Evolutionary conservation across 2,329 filamentous ascomycete genomes (phyloP), one percentile per base, ranked within the genome.

Genomic region (Seiridium cupressi): DNA sequence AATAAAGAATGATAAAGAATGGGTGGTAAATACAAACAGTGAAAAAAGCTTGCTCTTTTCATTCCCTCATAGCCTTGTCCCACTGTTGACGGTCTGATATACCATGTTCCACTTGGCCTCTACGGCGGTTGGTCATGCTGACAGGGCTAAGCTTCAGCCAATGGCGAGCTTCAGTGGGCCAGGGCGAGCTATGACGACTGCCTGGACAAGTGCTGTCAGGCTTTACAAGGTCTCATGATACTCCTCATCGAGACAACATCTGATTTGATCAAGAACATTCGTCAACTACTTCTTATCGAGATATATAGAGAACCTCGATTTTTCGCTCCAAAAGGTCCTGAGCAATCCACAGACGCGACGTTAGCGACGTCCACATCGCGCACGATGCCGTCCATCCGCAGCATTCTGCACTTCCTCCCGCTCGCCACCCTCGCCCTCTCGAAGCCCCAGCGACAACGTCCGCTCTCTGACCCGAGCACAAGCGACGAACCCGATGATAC

Each of bases 401-500:
- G 54, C 51, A 51, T 61, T 34, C 58, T 66, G 34, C 60, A 59
- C 9, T 62, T 26, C 53, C 62, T 63, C 59, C 58, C 67, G 4
- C 44, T 62, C 44, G 57, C 64, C 42, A 60, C 48, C 44, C 61
- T 62, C 32, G 57, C 63, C 54, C 62, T 64, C 61, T 44, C 65
- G 46, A 64, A 63, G 51, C 62, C 65, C 48, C 67, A 58, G 59
- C 59, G 51, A 18, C 59, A 55, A 35, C 57, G 36, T 40, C 40
- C 31, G 18, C 60, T 60, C 60, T 49, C 54, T 56, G 55, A 60
- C 10, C 64, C 74, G 3, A 38, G 38, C 51, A 38, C 11, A 5
- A n/a, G 18, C 64, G 75, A 76, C 35, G 74, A 80, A 46, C 68
- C 78, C 54, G 74, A 82, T 70, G 84, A 87, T 66, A 87, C 84